Evolutionary conservation across 139 green algal species (phyloP), one percentile per base, ranked within the genome.

Genomic region (Tetradesmus lagerheimii): DNA sequence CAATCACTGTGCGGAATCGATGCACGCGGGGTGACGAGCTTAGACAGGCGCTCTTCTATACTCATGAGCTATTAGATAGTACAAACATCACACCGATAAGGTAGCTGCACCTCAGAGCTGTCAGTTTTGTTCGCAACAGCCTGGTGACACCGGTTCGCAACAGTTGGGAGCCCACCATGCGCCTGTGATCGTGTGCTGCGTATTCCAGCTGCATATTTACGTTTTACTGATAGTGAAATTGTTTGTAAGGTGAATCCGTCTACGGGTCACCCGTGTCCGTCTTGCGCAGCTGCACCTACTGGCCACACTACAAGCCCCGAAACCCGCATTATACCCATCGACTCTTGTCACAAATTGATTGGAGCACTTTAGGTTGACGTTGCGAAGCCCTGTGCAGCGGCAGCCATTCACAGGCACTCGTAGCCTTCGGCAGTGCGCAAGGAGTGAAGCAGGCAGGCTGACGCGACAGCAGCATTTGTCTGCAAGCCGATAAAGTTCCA

Each of bases 361-460:
- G 2, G 31, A 71, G 20, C 25, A 71, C 2, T 15, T 31, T 18
- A 71, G 57, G 8, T 31, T 15, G 20, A 31, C 2, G n/a, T 31
- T 71, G 57, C 3, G 23, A 4, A 71, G 23, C 57, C 20, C 57
- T 31, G 3, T n/a, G 57, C 23, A 71, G 23, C 8, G 57, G 57
- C 57, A 27, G 57, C 57, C 57, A 71, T 1, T 15, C 57, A 71
- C 23, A 71, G 57, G 57, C 57, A 31, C 57, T 14, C 23, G 31
- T 9, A 71, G 57, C 20, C 57, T 31, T 71, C 20, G 57, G 57
- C 57, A 71, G 57, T 71, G 57, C 57, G 57, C 57, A 31, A 71
- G 71, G 71, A 37, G 71, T 38, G 71, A 37, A 79, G 71, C 71
- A 79, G 31, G 71, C 71, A 79, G n/a, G 71, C 71, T 38, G 71